A percentile compares a stretch with the other conserved stretches of the same genome.
Conservation (phyloP, 2,329 filamentous ascomycete genomes). For the Stenocarpella maydis region DNA sequence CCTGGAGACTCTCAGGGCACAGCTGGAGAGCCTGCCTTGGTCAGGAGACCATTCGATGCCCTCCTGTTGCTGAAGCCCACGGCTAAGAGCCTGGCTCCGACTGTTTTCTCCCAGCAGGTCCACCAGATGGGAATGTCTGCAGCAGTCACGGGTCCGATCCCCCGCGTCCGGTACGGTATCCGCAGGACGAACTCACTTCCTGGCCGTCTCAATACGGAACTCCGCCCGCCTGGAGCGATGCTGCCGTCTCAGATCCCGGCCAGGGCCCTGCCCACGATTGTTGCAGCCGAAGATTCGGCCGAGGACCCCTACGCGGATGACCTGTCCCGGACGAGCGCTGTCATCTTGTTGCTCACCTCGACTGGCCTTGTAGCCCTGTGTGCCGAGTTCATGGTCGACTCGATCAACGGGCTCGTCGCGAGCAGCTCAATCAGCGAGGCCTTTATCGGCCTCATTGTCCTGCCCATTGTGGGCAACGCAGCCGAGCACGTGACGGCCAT, state of each 20-base stretch:
- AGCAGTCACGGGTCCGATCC: constrained; percentile 55
- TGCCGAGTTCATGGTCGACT: constrained; percentile 75
- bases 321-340: constrained; percentile 59
- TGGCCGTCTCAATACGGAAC: constrained; percentile 65
- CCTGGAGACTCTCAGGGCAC: constrained; percentile 7
- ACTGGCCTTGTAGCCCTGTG: constrained; percentile 73
- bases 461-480: constrained; percentile 78
- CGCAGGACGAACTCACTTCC: constrained; percentile 79
- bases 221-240: constrained; percentile 59
- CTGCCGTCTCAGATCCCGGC: constrained; percentile 57
- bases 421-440: constrained; percentile 66
- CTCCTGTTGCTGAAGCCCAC: constrained; percentile 69
- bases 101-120: constrained; percentile 68
- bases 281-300: constrained; percentile 40
- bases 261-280: constrained; percentile 44
- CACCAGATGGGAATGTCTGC: constrained; percentile 41
- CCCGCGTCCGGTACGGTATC: constrained; percentile 69
- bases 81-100: constrained; percentile 73
- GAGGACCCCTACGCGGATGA: constrained; percentile 43
- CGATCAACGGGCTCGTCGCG: constrained; percentile 69
- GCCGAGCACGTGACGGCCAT: constrained; percentile 78
- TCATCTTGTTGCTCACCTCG: constrained; percentile 69
- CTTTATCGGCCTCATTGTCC: constrained; percentile 76
- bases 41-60: constrained; percentile 59
- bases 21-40: constrained; percentile 17